Evolutionary conservation across 495 filamentous ascomycete species (phyloP).

Genomic region (Neurospora sp.): DNA sequence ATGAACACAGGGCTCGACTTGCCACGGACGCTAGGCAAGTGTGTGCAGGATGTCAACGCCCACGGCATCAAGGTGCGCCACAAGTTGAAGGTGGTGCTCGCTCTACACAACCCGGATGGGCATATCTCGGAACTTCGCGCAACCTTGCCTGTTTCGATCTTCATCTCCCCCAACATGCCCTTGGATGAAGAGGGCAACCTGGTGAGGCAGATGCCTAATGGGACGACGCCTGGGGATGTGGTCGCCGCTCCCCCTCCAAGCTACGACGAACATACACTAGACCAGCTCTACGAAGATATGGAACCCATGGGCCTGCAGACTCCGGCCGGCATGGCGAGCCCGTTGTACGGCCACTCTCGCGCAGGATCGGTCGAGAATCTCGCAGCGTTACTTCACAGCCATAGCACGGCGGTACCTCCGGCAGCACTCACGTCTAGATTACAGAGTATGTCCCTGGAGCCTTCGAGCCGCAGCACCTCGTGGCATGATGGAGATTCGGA

Average conservation of each 20-base stretch:
- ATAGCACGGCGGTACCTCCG: conserved; percentile 42
- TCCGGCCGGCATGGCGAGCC: conserved; percentile 60
- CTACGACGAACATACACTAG: conserved; percentile 79
- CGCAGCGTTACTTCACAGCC: conserved; percentile 29
- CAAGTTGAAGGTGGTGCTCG: conserved; percentile 75
- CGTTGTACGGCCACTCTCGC: conserved; percentile 63
- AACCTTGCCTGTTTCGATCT: conserved; percentile 76
- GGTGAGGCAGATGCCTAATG: conserved; percentile 41
- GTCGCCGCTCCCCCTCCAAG: conserved; percentile 63
- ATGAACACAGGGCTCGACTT: conserved; percentile 59
- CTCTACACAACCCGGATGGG: conserved; percentile 86
- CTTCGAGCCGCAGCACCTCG: conserved; percentile 24
- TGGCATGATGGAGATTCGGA: conserved; percentile 19
- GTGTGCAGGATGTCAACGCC: conserved; percentile 77
- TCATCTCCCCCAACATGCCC: conserved; percentile 85
- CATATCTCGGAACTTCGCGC: conserved; percentile 88
- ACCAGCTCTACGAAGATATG: conserved; percentile 80
- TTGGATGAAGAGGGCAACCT: conserved; percentile 72
- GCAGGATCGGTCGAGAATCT: conserved; percentile 74
- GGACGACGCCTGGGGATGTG: conserved; percentile 21
- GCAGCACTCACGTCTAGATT: conserved; percentile 56
- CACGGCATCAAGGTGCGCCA: conserved; percentile 80
- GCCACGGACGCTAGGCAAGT: conserved; percentile 65
- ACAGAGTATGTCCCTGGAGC: conserved; percentile 44
- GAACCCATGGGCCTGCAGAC: conserved; percentile 70